These are phyloP conservation scores for Cladosporium sp. DNA, from an alignment of 2,329 filamentous ascomycete genomes.

Conservation along the genomic window DNA sequence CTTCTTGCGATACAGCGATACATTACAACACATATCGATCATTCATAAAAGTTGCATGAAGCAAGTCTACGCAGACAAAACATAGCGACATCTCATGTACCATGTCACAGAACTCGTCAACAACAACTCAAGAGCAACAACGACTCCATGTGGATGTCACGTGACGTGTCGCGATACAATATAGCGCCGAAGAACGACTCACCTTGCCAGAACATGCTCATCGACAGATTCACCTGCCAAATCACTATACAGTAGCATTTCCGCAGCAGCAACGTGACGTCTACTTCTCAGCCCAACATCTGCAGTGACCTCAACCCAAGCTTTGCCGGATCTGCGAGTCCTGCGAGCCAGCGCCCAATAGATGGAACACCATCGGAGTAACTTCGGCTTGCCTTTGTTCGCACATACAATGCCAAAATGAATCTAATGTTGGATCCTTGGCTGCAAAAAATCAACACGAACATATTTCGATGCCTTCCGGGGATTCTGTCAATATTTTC, in stretches of 20 bases:
- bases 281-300: neutral
- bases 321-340: neutral
- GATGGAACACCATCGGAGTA: neutral
- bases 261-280: neutral
- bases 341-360: neutral
- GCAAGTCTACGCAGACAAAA: neutral
- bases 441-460: neutral
- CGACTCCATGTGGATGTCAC: neutral
- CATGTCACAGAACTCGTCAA: neutral
- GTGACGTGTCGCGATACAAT: neutral
- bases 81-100: neutral
- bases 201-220: neutral
- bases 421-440: neutral
- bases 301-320: neutral
- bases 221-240: neutral
- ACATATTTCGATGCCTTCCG: neutral
- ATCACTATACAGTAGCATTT: neutral
- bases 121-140: neutral
- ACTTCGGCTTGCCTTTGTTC: neutral
- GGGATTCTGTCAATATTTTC: neutral
- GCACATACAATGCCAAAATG: neutral
- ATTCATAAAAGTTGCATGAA: neutral
- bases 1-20: neutral
- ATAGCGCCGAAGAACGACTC: neutral
- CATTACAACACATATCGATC: neutral